These are phyloP conservation scores for Phytophthora pistaciae DNA, from an alignment of 352 stramenopile genomes.

Conservation along the genomic window DNA sequence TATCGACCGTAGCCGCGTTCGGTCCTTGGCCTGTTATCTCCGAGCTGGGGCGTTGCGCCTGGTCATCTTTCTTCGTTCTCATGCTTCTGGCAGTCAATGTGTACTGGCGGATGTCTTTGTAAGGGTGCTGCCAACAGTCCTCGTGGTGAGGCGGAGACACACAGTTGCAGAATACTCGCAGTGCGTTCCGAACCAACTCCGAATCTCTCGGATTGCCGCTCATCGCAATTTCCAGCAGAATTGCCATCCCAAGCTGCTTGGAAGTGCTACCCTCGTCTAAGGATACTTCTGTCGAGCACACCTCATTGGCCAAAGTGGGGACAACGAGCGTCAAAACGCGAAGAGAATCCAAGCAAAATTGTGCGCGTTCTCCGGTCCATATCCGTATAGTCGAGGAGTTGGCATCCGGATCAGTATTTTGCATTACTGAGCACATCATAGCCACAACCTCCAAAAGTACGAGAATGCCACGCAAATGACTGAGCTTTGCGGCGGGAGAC, in stretches of 20 bases:
- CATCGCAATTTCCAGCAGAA: conserved; percentile 83
- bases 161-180: conserved; percentile 87
- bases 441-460: conserved; percentile 84
- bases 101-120: conserved; percentile 87
- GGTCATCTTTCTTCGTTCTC: conserved; percentile 56
- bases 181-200: conserved; percentile 73
- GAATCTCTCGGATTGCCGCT: conserved; percentile 79
- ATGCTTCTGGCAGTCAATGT: conserved; percentile 79
- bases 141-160: conserved; percentile 81
- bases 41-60: conserved; percentile 17
- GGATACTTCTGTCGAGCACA: conserved; percentile 78
- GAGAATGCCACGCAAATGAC: conserved; percentile 75
- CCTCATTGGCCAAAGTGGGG: conserved; percentile 70
- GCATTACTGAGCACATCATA: conserved; percentile 71
- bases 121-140: conserved; percentile 86
- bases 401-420: conserved; percentile 63
- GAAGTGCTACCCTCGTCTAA: conserved; percentile 50
- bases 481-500: conserved; percentile 75
- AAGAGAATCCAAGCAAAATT: conserved; percentile 84
- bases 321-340: conserved; percentile 81
- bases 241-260: conserved; percentile 68
- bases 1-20: conserved; percentile 13
- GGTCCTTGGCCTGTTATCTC: conserved; percentile 14
- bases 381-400: conserved; percentile 61
- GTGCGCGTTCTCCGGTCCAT: conserved; percentile 82